phyloP scores from a whole-genome alignment of 2,329 filamentous ascomycete genomes.

The Monosporascus sp. region DNA sequence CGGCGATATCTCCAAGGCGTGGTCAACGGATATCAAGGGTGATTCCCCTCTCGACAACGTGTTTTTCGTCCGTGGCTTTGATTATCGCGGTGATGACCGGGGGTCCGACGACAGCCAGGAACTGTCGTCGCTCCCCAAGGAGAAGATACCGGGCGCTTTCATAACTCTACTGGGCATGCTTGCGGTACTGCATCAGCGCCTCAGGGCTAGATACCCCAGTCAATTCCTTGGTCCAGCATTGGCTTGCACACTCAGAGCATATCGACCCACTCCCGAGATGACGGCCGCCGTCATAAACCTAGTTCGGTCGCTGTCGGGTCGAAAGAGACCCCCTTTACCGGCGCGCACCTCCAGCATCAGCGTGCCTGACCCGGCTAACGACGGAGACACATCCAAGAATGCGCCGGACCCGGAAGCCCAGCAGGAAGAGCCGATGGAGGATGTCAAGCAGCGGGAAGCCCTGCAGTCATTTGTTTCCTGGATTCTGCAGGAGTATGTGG shows the following conservation, averaged over 20 bases:
- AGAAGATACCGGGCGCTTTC: constrained; percentile 46
- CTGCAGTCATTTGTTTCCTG: constrained; percentile 76
- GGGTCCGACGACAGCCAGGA: constrained; percentile 14
- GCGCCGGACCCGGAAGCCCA: constrained; percentile 60
- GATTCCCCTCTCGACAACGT: constrained; percentile 34
- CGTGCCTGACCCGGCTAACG: constrained; percentile 50
- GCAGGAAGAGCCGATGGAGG: constrained; percentile 51
- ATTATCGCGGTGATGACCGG: constrained; percentile 16
- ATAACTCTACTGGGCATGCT: constrained; percentile 67
- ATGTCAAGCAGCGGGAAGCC: constrained; percentile 56
- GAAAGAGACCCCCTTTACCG: constrained; percentile 60
- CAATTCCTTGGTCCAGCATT: constrained; percentile 75
- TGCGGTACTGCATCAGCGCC: constrained; percentile 65
- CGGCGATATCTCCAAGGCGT: constrained; percentile 49
- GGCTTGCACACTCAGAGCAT: constrained; percentile 64
- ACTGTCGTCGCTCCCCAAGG: constrained; percentile 12
- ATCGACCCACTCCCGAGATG: constrained; percentile 60
- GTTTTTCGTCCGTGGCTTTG: constrained; percentile 26
- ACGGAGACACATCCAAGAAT: constrained; percentile 48
- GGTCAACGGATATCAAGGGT: constrained; percentile 29
- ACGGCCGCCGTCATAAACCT: constrained; percentile 67
- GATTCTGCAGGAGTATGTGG: constrained; percentile 69
- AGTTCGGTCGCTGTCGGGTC: constrained; percentile 62
- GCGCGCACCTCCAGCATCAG: constrained; percentile 54
- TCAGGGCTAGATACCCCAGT: constrained; percentile 73